Percentiles rank a stretch among this genome's conserved stretches.
Conservation (phyloP, 2,329 filamentous ascomycete genomes). For the Raffaelea arxii region DNA sequence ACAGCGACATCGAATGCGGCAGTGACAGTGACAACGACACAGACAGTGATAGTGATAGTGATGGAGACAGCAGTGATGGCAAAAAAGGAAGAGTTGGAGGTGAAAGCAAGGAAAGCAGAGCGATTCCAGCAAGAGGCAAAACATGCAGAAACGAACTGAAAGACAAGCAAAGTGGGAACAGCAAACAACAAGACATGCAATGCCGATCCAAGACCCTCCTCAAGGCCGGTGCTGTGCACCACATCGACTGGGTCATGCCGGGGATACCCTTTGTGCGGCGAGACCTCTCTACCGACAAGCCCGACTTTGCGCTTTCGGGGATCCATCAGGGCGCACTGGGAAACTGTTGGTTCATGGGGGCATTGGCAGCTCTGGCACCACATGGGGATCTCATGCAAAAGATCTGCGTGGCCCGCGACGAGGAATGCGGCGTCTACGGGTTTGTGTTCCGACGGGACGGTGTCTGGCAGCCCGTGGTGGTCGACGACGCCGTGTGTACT, state of each 20-base stretch:
- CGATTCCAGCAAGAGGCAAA: no score
- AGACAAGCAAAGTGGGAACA: no score
- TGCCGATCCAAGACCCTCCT: slow-evolving; percentile 11
- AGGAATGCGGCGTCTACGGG: slow-evolving; percentile 35
- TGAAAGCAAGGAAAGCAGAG: no score
- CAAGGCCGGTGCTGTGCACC: slow-evolving; percentile 29
- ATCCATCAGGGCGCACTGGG: slow-evolving; percentile 41
- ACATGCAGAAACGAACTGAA: no score
- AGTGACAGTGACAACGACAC: no score
- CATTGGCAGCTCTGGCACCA: slow-evolving; percentile 58
- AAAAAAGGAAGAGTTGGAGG: no score
- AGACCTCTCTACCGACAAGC: no score
- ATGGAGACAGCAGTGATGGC: no score
- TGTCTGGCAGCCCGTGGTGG: slow-evolving; percentile 57
- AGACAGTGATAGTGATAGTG: no score
- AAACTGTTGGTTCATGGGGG: slow-evolving; percentile 67
- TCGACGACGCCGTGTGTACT: no score
- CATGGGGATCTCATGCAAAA: slow-evolving; percentile 54
- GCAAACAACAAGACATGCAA: slow-evolving; percentile 4
- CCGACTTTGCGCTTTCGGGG: slow-evolving; percentile 33
- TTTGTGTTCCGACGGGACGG: slow-evolving; percentile 39
- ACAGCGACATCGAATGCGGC: slow-evolving; percentile 6
- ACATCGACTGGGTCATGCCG: slow-evolving; percentile 45
- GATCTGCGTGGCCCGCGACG: slow-evolving; percentile 57
- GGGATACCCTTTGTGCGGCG: slow-evolving; percentile 52